Evolutionary conservation across 495 filamentous ascomycete genomes (phyloP).

Genomic region (Aspergillus homomorphus): DNA sequence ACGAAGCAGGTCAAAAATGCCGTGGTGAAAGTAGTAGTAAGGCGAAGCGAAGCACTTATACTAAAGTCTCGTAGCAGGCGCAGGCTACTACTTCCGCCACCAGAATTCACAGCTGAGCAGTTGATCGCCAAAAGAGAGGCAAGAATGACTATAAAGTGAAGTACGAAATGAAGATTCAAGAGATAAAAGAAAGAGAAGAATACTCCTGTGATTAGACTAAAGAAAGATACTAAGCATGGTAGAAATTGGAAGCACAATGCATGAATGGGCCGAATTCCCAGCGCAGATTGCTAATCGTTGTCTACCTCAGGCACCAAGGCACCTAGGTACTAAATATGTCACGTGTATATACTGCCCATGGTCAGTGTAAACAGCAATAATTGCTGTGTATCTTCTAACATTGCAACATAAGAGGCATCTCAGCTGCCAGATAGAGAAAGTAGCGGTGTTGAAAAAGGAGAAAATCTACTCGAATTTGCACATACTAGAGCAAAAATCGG

Average conservation of each 20-base stretch:
- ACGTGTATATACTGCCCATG: background rate
- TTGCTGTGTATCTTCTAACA: background rate
- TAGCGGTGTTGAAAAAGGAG: background rate
- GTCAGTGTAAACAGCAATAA: background rate
- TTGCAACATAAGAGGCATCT: background rate
- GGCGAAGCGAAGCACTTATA: background rate
- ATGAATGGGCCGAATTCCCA: background rate
- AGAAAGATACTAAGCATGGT: background rate
- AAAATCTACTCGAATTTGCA: background rate
- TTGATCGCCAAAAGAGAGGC: too few relatives aligned
- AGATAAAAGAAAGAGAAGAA: too few relatives aligned
- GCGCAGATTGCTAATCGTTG: slow-evolving; percentile 1
- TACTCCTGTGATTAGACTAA: too few relatives aligned
- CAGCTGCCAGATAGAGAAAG: background rate
- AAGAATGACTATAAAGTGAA: too few relatives aligned
- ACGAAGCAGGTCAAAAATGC: too few relatives aligned
- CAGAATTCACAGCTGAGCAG: too few relatives aligned
- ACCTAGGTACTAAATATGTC: background rate
- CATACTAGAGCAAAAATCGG: background rate
- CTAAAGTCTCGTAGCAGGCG: background rate
- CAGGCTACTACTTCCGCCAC: background rate
- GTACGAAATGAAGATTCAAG: too few relatives aligned
- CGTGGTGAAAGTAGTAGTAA: background rate
- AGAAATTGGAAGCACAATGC: background rate
- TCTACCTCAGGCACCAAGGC: background rate